Percentiles rank a stretch among this genome's conserved stretches.
phyloP scores from a whole-genome alignment of 192 early-diverging fungal genomes.

The Coemansia sp. region DNA sequence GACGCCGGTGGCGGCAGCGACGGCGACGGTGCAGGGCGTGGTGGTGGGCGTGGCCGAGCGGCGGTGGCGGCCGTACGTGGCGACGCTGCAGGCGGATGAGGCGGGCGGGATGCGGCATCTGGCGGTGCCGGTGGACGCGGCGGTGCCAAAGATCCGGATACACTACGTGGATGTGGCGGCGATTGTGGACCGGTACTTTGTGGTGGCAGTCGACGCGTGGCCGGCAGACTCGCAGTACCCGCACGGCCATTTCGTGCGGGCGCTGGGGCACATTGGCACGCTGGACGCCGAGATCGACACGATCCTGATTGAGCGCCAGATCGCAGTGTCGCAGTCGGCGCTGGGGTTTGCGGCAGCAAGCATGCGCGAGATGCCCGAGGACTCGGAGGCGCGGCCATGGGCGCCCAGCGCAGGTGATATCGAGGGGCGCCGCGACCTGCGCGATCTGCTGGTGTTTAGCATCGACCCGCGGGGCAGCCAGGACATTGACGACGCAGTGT shows the following conservation, averaged over 20 bases:
- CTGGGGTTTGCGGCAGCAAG: conserved; percentile 64
- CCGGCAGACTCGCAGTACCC: conserved; percentile 69
- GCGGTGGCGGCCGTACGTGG: conserved; percentile 76
- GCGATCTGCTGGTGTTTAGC: conserved; percentile 56
- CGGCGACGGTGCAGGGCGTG: conserved; percentile 14
- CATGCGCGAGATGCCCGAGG: conserved; percentile 65
- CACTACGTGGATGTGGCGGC: conserved; percentile 59
- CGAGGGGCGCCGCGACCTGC: conserved; percentile 27
- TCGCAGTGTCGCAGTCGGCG: conserved; percentile 71
- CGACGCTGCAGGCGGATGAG: conserved; percentile 65
- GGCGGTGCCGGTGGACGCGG: conserved; percentile 63
- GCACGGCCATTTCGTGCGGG: conserved; percentile 72
- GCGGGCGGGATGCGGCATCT: conserved; percentile 57
- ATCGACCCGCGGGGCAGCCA: conserved; percentile 77
- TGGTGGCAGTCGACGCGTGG: conserved; percentile 74
- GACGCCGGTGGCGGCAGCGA: neutral
- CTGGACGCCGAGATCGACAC: conserved; percentile 74
- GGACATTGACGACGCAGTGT: conserved; percentile 81
- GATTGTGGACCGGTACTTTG: conserved; percentile 63
- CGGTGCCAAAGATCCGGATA: conserved; percentile 75
- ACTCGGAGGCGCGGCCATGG: conserved; percentile 58
- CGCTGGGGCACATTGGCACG: conserved; percentile 62
- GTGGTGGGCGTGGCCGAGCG: conserved; percentile 65
- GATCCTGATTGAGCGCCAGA: conserved; percentile 74
- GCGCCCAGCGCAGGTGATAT: conserved; percentile 42